A percentile compares a stretch with the other conserved stretches of the same genome.
Evolutionary conservation across 2,329 filamentous ascomycete genomes (phyloP).

Genomic region (Ceratocystis smalleyi): DNA sequence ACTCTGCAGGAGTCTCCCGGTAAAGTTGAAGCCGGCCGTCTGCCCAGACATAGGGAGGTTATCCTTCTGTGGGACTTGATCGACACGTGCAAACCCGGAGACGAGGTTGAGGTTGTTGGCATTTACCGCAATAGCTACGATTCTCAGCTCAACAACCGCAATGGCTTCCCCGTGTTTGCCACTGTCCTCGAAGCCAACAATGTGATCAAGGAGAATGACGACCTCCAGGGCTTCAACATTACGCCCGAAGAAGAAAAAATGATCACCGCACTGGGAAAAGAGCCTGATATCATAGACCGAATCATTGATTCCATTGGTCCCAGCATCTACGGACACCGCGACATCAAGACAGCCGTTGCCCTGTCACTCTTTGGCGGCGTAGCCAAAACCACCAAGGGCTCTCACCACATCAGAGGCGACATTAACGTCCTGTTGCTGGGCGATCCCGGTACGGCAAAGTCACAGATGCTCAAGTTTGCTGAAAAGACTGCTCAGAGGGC

Average conservation of each 20-base stretch:
- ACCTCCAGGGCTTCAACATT: conserved; percentile 87
- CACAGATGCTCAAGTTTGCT: conserved; percentile 90
- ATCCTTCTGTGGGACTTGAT: conserved; percentile 95
- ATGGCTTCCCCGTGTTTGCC: conserved; percentile 95
- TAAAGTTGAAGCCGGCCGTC: conserved; percentile 85
- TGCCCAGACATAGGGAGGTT: conserved; percentile 85
- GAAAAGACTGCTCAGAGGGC: conserved; percentile 95
- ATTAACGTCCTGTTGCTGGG: conserved; percentile 95
- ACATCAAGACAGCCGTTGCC: conserved; percentile 94
- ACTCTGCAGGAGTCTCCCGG: conserved; percentile 95
- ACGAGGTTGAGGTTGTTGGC: conserved; percentile 93
- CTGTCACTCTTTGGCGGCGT: conserved; percentile 91
- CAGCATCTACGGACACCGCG: conserved; percentile 90
- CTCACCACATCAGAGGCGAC: conserved; percentile 83
- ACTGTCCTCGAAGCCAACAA: conserved; percentile 97
- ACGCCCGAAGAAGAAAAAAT: conserved; percentile 88
- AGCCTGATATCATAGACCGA: conserved; percentile 84
- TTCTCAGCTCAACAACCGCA: conserved; percentile 93
- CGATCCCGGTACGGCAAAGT: conserved; percentile 95
- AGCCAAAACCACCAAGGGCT: conserved; percentile 75
- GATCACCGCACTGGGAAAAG: conserved; percentile 74
- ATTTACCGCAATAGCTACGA: conserved; percentile 98
- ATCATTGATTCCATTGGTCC: conserved; percentile 86
- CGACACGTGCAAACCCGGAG: conserved; percentile 88
- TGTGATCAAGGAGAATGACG: conserved; percentile 90